Percentiles rank a stretch among this genome's conserved stretches.
phyloP scores from a whole-genome alignment of 2,329 filamentous ascomycete genomes.

The Didymella segeticola region DNA sequence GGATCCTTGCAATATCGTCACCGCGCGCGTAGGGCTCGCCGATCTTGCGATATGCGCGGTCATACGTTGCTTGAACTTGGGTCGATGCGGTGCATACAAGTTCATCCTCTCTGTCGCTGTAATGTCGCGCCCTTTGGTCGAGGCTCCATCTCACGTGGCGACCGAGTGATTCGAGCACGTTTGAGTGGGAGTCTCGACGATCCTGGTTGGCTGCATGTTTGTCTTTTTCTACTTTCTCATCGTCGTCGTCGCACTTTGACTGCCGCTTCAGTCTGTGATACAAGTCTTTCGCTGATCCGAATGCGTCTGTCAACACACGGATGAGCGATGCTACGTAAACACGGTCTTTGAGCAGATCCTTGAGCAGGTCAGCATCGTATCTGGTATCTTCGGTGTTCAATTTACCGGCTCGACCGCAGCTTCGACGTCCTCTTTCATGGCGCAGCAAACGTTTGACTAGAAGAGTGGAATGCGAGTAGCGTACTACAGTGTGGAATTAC shows the following conservation, averaged over 20 bases:
- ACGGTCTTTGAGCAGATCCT: slow-evolving; percentile 32
- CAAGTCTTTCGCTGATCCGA: slow-evolving; percentile 40
- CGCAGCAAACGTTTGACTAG: not conserved
- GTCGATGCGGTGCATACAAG: slow-evolving; percentile 32
- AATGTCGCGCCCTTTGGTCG: slow-evolving; percentile 21
- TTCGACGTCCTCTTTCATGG: slow-evolving; percentile 1
- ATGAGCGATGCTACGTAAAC: slow-evolving; percentile 42
- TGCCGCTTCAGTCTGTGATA: slow-evolving; percentile 41
- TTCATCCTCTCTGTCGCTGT: slow-evolving; percentile 39
- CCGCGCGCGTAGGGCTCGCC: slow-evolving; percentile 42
- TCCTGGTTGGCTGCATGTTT: slow-evolving; percentile 4
- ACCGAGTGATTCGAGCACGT: slow-evolving; percentile 18
- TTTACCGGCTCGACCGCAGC: slow-evolving; percentile 4
- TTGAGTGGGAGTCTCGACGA: slow-evolving; percentile 28
- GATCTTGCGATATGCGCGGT: slow-evolving; percentile 37
- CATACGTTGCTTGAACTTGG: slow-evolving; percentile 38
- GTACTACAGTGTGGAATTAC: not conserved
- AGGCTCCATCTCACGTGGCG: slow-evolving; percentile 20
- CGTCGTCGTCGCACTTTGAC: slow-evolving; percentile 24
- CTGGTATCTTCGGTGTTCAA: not conserved
- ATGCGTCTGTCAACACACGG: slow-evolving; percentile 36
- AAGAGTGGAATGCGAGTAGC: not conserved
- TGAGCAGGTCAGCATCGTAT: not conserved
- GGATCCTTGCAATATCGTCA: slow-evolving; percentile 40
- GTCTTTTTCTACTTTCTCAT: slow-evolving; percentile 8